A percentile compares a stretch with the other conserved stretches of the same genome.
Evolutionary conservation across 441 rosid genomes (phyloP).

Genomic region (Biscutella laevigata): DNA sequence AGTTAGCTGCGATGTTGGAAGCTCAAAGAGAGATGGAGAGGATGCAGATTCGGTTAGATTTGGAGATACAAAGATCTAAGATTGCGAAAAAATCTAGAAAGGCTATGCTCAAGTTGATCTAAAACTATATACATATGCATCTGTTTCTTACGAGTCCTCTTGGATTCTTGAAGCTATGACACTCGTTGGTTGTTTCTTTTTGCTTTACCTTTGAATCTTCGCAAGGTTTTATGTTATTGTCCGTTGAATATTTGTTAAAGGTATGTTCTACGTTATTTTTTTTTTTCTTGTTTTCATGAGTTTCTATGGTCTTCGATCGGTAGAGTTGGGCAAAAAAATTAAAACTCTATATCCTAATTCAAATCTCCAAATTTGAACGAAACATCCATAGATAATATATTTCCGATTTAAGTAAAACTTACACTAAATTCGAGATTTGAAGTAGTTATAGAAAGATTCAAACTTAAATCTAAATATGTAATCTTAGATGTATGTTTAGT

Average conservation of each 20-base stretch:
- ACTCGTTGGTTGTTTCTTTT: background rate
- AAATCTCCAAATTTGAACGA: no score
- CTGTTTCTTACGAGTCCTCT: background rate
- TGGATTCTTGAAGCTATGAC: background rate
- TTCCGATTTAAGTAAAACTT: no score
- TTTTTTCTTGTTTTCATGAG: no score
- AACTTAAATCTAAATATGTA: no score
- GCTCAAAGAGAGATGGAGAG: conserved; percentile 21
- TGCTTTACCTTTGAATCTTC: background rate
- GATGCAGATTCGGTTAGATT: conserved; percentile 21
- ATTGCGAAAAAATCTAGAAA: conserved; percentile 19
- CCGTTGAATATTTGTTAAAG: background rate
- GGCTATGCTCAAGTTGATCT: conserved; percentile 17
- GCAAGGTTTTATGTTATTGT: background rate
- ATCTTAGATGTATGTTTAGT: no score
- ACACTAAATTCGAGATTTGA: no score
- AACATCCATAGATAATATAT: no score
- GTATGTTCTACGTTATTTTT: no score
- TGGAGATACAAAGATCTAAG: conserved; percentile 25
- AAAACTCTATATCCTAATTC: no score
- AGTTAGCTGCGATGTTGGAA: conserved; percentile 8
- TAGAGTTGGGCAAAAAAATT: no score
- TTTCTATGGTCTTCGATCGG: no score
- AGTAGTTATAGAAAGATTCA: no score
- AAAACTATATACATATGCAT: background rate